Evolutionary conservation across 352 stramenopile genomes (phyloP), one percentile per base, ranked within the genome.

Genomic region (Globisporangium radiosum): DNA sequence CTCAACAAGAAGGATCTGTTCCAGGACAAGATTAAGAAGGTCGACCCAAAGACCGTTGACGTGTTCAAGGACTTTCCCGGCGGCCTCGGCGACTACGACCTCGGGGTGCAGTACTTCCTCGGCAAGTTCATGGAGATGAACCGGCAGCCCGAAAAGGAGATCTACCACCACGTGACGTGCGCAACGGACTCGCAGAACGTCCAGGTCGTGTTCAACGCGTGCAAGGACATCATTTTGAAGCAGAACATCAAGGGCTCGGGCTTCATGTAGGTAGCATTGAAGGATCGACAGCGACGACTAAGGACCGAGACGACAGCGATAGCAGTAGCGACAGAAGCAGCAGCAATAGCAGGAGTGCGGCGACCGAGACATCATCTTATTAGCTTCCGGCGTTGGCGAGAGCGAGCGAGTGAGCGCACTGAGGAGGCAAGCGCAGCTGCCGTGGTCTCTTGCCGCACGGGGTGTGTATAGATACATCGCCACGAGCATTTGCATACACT

Each of bases 1-100:
- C 70, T 98, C 14, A 98, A 98, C 84, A 98, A 98, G 78, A 96
- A 96, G 65, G 95, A 98, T 76, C 70, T 98, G 44, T 98, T 98
- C 66, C 85, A 95, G 64, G 89, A 98, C 71, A 98, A 98, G 79
- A 98, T 98, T 67, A 93, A 95, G 68, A 88, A 91, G 40, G 83
- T 96, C 19, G 85, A 97, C 65, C 97, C 97, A 33, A 96, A 95
- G 69, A 82, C 76, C 44, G 75, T 94, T 43, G 74, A 93, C 7
- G 79, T 94, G 19, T 98, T 97, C 75, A 87, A 86, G 37, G 87
- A 97, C 73, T 98, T 96, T 60, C 67, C 68, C 4, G 88, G 86
- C 52, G 84, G 89, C 51, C 63, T 90, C 19, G 78, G 76, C 37
- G 87, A 96, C 65, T 95, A 93, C 60, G 91, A 97, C 36, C 68